A percentile compares a stretch with the other conserved stretches of the same genome.
phyloP scores from a whole-genome alignment of 768 basidiomycete species.

The Podaxis pistillaris region DNA sequence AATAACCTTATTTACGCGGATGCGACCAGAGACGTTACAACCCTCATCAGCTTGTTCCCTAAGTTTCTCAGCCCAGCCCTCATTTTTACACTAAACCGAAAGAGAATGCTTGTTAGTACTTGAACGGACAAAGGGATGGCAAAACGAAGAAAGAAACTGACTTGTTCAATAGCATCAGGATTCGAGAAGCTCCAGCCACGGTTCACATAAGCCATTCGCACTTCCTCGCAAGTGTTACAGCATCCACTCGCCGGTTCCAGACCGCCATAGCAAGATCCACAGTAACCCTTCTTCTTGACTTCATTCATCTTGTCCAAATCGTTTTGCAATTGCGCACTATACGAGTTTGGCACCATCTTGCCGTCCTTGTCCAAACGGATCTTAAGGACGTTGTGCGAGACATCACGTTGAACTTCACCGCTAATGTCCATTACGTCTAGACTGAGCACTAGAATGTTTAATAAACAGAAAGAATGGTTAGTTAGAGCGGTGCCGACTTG shows the following conservation, averaged over 20 bases:
- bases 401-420: slow-evolving; percentile 89
- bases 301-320: slow-evolving; percentile 82
- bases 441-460: slow-evolving; percentile 70
- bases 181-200: slow-evolving; percentile 95
- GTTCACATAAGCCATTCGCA: slow-evolving; percentile 84
- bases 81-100: slow-evolving; percentile 71
- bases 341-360: slow-evolving; percentile 50
- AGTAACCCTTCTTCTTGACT: slow-evolving; percentile 62
- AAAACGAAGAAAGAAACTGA: slow-evolving; percentile 29
- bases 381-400: slow-evolving; percentile 88
- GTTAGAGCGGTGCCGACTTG: neutral
- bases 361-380: slow-evolving; percentile 69
- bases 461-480: neutral
- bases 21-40: slow-evolving; percentile 87
- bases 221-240: slow-evolving; percentile 96
- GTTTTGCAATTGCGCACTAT: slow-evolving; percentile 69
- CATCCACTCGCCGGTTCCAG: slow-evolving; percentile 73
- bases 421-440: slow-evolving; percentile 98
- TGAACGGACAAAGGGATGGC: neutral
- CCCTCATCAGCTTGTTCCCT: slow-evolving; percentile 92
- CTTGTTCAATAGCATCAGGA: slow-evolving; percentile 92
- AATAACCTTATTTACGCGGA: slow-evolving; percentile 95
- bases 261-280: slow-evolving; percentile 97
- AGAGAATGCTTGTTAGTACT: neutral
- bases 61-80: slow-evolving; percentile 94